A percentile compares a stretch with the other conserved stretches of the same genome.
Evolutionary conservation across 2,329 filamentous ascomycete genomes (phyloP).

Genomic region (Tolypocladium endophyticum): DNA sequence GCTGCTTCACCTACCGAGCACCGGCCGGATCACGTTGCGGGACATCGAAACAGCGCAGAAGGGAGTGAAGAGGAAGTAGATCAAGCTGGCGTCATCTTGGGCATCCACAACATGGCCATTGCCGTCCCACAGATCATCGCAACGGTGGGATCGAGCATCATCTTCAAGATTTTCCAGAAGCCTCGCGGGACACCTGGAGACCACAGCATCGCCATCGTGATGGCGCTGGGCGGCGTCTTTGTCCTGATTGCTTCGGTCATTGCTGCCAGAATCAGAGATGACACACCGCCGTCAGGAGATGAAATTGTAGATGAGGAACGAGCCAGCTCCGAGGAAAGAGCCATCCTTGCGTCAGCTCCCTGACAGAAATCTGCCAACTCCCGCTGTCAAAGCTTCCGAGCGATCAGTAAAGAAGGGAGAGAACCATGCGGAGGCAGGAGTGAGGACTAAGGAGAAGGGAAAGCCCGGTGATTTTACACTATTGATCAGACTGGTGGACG

Average conservation of each 20-base stretch:
- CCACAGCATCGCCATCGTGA: constrained; percentile 74
- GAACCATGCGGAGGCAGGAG: neutral
- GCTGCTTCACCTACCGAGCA: constrained; percentile 1
- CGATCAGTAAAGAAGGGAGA: neutral
- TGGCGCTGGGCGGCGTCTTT: constrained; percentile 73
- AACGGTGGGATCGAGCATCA: constrained; percentile 70
- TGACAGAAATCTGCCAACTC: neutral
- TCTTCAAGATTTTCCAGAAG: constrained; percentile 82
- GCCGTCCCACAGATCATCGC: constrained; percentile 86
- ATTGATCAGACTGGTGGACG: neutral
- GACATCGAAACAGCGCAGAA: constrained; percentile 12
- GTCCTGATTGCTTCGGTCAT: constrained; percentile 69
- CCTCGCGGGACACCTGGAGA: constrained; percentile 76
- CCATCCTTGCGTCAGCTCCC: neutral
- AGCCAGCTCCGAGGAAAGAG: constrained; percentile 11
- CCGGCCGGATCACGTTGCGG: constrained; percentile 11
- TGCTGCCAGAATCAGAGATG: constrained; percentile 57
- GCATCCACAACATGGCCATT: constrained; percentile 92
- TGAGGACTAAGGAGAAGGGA: neutral
- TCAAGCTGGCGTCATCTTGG: constrained; percentile 81
- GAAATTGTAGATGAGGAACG: constrained; percentile 31
- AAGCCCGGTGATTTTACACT: neutral
- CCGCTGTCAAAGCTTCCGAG: neutral
- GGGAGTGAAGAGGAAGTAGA: constrained; percentile 52
- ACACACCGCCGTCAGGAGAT: constrained; percentile 28